Evolutionary conservation across 2,329 filamentous ascomycete genomes (phyloP).

Genomic region (Colletotrichum paranaense): DNA sequence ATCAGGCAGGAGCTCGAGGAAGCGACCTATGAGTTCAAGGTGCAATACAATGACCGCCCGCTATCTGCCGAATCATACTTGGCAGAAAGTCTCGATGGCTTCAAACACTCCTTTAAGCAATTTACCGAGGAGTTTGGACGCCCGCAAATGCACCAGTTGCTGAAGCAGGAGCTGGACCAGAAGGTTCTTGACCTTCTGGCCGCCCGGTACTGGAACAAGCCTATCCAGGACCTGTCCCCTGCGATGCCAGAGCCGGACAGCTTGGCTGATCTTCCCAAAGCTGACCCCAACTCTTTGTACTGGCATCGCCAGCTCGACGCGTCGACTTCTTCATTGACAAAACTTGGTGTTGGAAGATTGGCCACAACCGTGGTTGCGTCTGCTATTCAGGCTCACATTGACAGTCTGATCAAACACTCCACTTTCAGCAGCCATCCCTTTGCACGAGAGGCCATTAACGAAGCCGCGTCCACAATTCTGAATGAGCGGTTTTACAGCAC

Average conservation of each 20-base stretch:
- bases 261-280: constrained; percentile 83
- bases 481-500: constrained; percentile 97
- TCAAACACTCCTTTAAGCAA: constrained; percentile 97
- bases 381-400: constrained; percentile 86
- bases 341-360: constrained; percentile 90
- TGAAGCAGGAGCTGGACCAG: constrained; percentile 94
- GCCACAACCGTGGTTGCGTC: constrained; percentile 92
- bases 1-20: constrained; percentile 97
- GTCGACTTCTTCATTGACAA: constrained; percentile 89
- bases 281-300: constrained; percentile 85
- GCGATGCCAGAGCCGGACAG: constrained; percentile 76
- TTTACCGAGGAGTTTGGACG: constrained; percentile 92
- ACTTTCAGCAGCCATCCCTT: constrained; percentile 93
- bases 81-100: constrained; percentile 92
- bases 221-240: constrained; percentile 82
- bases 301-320: constrained; percentile 97
- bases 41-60: constrained; percentile 97
- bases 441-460: constrained; percentile 90
- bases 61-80: constrained; percentile 96
- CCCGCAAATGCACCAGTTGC: constrained; percentile 85
- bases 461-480: constrained; percentile 88
- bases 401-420: constrained; percentile 80
- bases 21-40: constrained; percentile 98
- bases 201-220: constrained; percentile 97
- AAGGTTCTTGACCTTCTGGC: constrained; percentile 93